Evolutionary conservation across 2,329 filamentous ascomycete species (phyloP), one percentile per base, ranked within the genome.

Genomic region (Cadophora malorum): DNA sequence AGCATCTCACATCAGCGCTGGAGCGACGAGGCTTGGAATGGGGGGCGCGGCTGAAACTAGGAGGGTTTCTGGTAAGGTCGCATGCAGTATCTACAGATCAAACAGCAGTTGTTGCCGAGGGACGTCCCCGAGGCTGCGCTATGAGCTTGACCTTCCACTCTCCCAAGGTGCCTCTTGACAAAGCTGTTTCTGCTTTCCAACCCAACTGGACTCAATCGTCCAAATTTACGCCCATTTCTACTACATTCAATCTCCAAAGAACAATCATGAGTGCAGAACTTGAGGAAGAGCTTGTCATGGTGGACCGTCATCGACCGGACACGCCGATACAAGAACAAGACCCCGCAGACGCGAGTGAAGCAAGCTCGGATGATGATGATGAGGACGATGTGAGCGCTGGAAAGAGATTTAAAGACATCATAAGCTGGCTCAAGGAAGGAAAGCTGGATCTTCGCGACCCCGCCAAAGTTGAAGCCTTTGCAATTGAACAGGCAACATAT

Each of bases 331-430:
- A 45, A 23, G 49, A 55, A 10, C 25, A 49, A 31, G 47, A 45
- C 6, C 12, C 14, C 21, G 41, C 10, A 14, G 62, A 58, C 19
- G 58, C 52, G n/a, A 55, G 33, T 25, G 66, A 62, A 16, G 55
- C 21, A 49, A 67, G 47, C 31, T 50, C 59, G 38, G 64, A 63
- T 10, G 52, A 61, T 5, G 61, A 69, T 1, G 67, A 69, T 25
- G 62, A 69, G 16, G 67, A 66, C 4, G 63, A 66, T 23, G 65
- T 56, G 23, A 45, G 52, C 50, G 58, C 58, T 55, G 66, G 64
- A 31, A 69, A 67, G 21, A 53, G 50, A 49, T 67, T 67, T 21
- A 65, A 69, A 12, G 65, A 62, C 49, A 67, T 69, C 38, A 8
- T 67, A n/a, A 31, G n/a, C 4, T 23, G 59, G n/a, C 61, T 69